Base-by-base conservation (phyloP, 805 yeast genomes). In the Candida bentonensis region DNA sequence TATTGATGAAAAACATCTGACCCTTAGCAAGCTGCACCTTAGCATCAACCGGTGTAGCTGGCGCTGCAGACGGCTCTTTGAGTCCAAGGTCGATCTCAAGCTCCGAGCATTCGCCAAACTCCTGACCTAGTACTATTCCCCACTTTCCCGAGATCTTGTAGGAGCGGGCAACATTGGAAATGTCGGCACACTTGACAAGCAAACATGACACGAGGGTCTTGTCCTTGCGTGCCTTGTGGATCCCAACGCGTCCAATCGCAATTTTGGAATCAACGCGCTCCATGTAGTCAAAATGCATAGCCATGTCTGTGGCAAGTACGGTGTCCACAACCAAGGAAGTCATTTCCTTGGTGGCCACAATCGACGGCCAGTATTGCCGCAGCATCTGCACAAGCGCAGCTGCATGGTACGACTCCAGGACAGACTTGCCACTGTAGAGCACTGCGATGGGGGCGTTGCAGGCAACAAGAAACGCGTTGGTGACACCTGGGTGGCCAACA, bases 401-500 rank as follows among this genome's bases (percentile, higher is more conserved):
- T 7, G 76, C 69, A 61, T 92, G 98, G 64, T 76, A 87, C 56
- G 78, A 76, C 62, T 92, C 98, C 52, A 92, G 68, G 1, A 83
- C 81, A 4, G 89, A 79, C 44, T 74, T 64, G 50, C 78, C 78
- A 42, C 76, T 67, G 63, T 75, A 88, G 15, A 74, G 54, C 44
- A 62, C 58, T 2, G 89, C 74, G 21, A 86, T 68, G 9, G 86
- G 85, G 0, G 92, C 72, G 5, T 69, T 59, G 52, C 75, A 59
- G 47, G 73, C 67, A 21, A 68, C 64, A 59, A 89, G 64, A 51
- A 86, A 77, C 28, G 76, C 74, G 60, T 86, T 85, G 13, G 94
- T 86, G n/a, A 87, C 76, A 1, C 97, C 98, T 0, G 97, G 97
- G 61, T 92, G 98, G 21, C 96, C 95, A 25, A 84, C 77, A 61